Evolutionary conservation across 164 flowering plant genomes (phyloP).

Genomic region (Annona cherimola): DNA sequence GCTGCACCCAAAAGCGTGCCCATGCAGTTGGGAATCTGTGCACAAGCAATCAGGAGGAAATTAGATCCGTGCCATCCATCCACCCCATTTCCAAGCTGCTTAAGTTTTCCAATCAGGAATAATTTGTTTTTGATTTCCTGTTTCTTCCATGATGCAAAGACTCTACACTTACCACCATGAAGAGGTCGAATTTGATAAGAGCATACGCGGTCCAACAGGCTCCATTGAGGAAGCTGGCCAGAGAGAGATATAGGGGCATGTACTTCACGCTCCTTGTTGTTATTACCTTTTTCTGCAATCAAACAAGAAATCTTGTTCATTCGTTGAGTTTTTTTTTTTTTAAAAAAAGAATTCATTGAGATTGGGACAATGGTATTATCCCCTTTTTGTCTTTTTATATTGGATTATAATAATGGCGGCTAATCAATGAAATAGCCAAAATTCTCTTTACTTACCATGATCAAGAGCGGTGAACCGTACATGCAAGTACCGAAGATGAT

Average conservation of each 20-base stretch:
- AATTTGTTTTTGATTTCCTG: too few relatives aligned
- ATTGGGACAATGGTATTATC: too few relatives aligned
- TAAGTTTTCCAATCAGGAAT: too few relatives aligned
- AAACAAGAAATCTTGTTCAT: neutral
- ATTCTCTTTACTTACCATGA: conserved; percentile 14
- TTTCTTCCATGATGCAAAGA: too few relatives aligned
- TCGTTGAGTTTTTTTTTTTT: too few relatives aligned
- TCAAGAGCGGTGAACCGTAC: conserved; percentile 57
- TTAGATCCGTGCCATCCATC: neutral
- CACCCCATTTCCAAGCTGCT: too few relatives aligned
- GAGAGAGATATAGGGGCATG: neutral
- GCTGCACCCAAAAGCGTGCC: conserved; percentile 39
- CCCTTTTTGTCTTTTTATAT: too few relatives aligned
- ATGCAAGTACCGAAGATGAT: conserved; percentile 43
- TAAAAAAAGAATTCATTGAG: too few relatives aligned
- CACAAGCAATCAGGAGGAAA: neutral
- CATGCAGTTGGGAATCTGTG: conserved; percentile 53
- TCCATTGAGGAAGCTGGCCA: neutral
- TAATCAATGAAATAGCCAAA: too few relatives aligned
- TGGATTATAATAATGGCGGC: neutral
- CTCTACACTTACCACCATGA: neutral
- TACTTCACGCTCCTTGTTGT: neutral
- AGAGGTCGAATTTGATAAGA: neutral
- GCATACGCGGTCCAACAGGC: neutral
- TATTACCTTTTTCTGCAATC: neutral